phyloP scores from a whole-genome alignment of 2,329 filamentous ascomycete species.

The Pseudogymnoascus sp. region DNA sequence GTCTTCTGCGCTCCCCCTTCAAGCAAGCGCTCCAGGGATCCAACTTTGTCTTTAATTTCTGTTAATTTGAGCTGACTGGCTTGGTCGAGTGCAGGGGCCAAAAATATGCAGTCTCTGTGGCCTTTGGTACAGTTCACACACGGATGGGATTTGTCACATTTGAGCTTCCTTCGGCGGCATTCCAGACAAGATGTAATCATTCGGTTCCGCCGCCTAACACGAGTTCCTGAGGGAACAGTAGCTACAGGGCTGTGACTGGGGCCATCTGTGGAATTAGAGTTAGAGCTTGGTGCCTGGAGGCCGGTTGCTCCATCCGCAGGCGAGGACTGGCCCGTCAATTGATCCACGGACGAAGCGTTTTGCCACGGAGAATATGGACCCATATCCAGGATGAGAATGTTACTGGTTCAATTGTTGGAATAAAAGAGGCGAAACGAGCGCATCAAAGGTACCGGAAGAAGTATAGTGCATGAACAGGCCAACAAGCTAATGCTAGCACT shows the following conservation, averaged over 20 bases:
- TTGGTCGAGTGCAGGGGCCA: slow-evolving; percentile 47
- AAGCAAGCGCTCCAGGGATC: slow-evolving; percentile 59
- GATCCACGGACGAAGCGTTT: neutral
- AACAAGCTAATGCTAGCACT: neutral
- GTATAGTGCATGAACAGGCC: neutral
- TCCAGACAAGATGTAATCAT: slow-evolving; percentile 63
- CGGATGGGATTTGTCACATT: slow-evolving; percentile 66
- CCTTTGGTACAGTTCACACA: slow-evolving; percentile 53
- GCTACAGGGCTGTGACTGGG: neutral
- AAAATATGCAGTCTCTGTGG: slow-evolving; percentile 38
- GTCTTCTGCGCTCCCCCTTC: slow-evolving; percentile 57
- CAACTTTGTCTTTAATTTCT: slow-evolving; percentile 73
- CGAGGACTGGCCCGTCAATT: neutral
- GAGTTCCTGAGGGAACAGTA: neutral
- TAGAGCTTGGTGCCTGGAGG: neutral
- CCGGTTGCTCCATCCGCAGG: neutral
- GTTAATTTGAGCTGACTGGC: slow-evolving; percentile 61
- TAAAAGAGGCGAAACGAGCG: neutral
- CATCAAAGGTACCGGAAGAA: neutral
- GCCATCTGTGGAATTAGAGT: neutral
- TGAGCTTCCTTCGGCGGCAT: slow-evolving; percentile 67
- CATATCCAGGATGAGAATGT: neutral
- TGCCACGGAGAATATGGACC: neutral
- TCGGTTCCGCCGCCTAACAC: slow-evolving; percentile 43
- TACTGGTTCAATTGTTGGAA: neutral